These are phyloP conservation scores for Colletotrichum acutatum DNA, from an alignment of 2,329 filamentous ascomycete species.

Conservation along the genomic window DNA sequence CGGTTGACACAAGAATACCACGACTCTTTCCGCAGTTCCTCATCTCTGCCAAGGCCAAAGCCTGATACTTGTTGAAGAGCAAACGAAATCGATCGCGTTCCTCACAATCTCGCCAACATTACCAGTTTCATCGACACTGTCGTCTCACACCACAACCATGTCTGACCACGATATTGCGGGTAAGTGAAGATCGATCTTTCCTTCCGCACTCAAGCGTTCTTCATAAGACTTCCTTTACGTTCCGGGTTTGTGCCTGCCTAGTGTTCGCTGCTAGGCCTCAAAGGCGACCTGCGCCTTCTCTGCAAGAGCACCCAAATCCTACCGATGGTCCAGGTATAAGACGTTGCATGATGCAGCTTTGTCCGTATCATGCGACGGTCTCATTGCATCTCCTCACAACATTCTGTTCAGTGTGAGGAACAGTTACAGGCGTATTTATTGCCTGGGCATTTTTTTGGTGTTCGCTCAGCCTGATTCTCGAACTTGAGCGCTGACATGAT, in stretches of 20 bases:
- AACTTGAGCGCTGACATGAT: constrained; percentile 45
- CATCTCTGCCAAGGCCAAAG: not conserved
- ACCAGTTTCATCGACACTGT: constrained; percentile 1
- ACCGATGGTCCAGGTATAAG: not conserved
- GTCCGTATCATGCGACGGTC: not conserved
- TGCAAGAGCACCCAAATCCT: not conserved
- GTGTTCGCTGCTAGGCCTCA: not conserved
- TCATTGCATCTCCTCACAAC: not conserved
- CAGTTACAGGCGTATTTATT: not conserved
- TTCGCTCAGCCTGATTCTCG: not conserved
- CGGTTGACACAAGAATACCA: not conserved
- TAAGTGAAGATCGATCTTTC: constrained; percentile 51
- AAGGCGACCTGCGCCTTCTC: not conserved
- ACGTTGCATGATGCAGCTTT: not conserved
- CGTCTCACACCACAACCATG: constrained; percentile 53
- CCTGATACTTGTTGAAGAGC: not conserved
- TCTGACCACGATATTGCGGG: constrained; percentile 75
- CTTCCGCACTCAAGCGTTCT: not conserved
- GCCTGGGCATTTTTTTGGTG: not conserved
- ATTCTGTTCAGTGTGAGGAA: not conserved
- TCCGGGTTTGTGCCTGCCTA: not conserved
- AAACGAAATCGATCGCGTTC: not conserved
- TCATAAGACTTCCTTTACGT: not conserved
- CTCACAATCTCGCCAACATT: not conserved
- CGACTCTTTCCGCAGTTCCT: not conserved